Conservation (phyloP, 2,329 filamentous ascomycete genomes). For the Hypocreales sp. region DNA sequence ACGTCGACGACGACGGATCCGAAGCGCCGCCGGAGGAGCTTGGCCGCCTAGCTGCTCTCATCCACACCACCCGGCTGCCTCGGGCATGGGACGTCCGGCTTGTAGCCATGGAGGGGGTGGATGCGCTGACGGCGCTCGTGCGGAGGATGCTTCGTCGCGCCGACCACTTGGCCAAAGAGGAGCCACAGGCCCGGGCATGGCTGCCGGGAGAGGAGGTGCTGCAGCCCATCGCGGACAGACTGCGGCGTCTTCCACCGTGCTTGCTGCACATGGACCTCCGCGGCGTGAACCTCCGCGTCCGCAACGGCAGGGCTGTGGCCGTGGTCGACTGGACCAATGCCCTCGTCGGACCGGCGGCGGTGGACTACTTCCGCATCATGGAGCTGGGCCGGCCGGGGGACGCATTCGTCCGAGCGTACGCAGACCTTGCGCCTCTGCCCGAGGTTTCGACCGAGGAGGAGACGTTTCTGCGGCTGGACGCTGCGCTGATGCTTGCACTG, state of each 20-base stretch:
- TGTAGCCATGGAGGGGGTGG: constrained; percentile 4
- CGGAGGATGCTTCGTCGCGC: constrained; percentile 5
- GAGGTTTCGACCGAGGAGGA: constrained; percentile 3
- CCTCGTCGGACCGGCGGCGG: constrained; percentile 4
- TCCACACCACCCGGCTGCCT: constrained; percentile 3
- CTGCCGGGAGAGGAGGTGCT: constrained; percentile 1
- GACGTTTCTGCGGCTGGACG: constrained; percentile 5
- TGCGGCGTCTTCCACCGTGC: constrained; percentile 1
- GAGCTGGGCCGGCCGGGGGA: constrained; percentile 2
- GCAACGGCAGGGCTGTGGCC: constrained; percentile 3
- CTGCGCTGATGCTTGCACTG: constrained; percentile 6
- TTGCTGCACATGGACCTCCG: constrained; percentile 8
- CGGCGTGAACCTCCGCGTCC: too few species aligned
- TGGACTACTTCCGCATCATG: constrained; percentile 5
- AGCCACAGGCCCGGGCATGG: constrained; percentile 2
- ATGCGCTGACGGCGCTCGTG: constrained; percentile 2
- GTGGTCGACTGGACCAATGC: constrained; percentile 7
- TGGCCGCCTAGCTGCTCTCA: constrained; percentile 5
- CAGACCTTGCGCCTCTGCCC: neutral
- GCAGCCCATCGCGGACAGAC: constrained; percentile 1
- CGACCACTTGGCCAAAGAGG: constrained; percentile 1
- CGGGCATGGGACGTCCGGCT: constrained; percentile 2
- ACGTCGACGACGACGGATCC: constrained; percentile 3
- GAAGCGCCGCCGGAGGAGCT: too few species aligned
- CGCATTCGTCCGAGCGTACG: constrained; percentile 5